Evolutionary conservation across 768 basidiomycete genomes (phyloP).

Genomic region (Phylloporus sp.): DNA sequence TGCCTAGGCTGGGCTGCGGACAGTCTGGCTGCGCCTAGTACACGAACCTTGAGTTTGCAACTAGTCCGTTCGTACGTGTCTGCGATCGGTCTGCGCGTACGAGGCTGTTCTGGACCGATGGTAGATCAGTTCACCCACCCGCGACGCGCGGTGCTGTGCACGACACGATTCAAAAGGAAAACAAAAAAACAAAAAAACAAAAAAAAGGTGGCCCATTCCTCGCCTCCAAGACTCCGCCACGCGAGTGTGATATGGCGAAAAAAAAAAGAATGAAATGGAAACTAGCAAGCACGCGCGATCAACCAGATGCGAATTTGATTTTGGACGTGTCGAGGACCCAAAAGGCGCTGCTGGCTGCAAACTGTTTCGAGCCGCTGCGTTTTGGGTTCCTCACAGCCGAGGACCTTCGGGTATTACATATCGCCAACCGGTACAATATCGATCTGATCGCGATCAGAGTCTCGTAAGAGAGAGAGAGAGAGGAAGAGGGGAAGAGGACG

Average conservation of each 20-base stretch:
- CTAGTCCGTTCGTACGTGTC: too few species aligned
- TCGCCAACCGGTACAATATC: not conserved
- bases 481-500: not conserved
- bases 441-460: constrained; percentile 7
- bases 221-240: constrained; percentile 9
- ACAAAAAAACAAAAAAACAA: not conserved
- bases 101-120: not conserved
- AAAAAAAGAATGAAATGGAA: not conserved
- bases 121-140: not conserved
- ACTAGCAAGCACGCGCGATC: not conserved
- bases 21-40: too few species aligned
- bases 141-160: not conserved
- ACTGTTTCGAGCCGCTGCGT: too few species aligned
- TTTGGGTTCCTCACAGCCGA: constrained; percentile 4
- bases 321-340: too few species aligned
- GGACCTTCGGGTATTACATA: constrained; percentile 2
- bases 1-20: too few species aligned
- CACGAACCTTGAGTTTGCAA: too few species aligned
- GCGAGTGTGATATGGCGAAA: too few species aligned
- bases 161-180: not conserved
- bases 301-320: not conserved
- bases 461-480: constrained; percentile 3
- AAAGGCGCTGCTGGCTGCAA: too few species aligned
- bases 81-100: too few species aligned
- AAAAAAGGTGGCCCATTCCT: constrained; percentile 6